Percentiles rank a stretch among this genome's conserved stretches.
These are phyloP conservation scores for Starmera pachycereana DNA, from an alignment of 805 yeast species.

Conservation along the genomic window DNA sequence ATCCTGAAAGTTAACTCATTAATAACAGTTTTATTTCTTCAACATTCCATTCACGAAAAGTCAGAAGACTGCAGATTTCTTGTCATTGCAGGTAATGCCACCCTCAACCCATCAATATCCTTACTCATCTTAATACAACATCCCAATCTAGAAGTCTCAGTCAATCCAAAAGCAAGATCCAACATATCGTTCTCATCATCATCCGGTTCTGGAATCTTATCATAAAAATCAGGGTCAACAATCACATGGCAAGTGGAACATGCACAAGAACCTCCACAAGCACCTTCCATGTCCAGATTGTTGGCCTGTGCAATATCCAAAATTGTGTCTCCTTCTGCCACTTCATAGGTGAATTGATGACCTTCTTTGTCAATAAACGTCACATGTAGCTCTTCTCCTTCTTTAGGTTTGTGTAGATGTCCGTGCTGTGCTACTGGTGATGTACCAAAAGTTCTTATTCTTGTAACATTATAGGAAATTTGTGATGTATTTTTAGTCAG, in stretches of 20 bases:
- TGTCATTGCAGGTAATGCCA: slow-evolving; percentile 96
- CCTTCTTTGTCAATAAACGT: slow-evolving; percentile 94
- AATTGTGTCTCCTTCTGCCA: slow-evolving; percentile 83
- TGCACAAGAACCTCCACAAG: slow-evolving; percentile 99
- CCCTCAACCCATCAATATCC: slow-evolving; percentile 86
- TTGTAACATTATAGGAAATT: not conserved
- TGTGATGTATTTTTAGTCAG: no score
- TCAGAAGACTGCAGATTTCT: slow-evolving; percentile 81
- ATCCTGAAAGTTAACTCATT: no score
- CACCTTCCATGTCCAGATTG: slow-evolving; percentile 93
- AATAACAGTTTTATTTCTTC: no score
- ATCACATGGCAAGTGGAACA: slow-evolving; percentile 97
- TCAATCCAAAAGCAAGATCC: slow-evolving; percentile 93
- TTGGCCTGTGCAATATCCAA: slow-evolving; percentile 93
- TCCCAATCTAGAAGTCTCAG: slow-evolving; percentile 93
- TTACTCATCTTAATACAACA: slow-evolving; percentile 88
- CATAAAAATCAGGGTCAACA: slow-evolving; percentile 91
- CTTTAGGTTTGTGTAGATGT: slow-evolving; percentile 80
- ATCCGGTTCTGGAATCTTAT: slow-evolving; percentile 84
- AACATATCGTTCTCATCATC: slow-evolving; percentile 99
- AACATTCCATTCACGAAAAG: slow-evolving; percentile 33
- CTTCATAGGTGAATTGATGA: slow-evolving; percentile 69
- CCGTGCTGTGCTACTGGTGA: slow-evolving; percentile 44
- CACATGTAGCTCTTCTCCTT: slow-evolving; percentile 83
- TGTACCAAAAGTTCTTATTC: slow-evolving; percentile 19